phyloP scores from a whole-genome alignment of 345 rosid genomes.

The Aurinia saxatilis region DNA sequence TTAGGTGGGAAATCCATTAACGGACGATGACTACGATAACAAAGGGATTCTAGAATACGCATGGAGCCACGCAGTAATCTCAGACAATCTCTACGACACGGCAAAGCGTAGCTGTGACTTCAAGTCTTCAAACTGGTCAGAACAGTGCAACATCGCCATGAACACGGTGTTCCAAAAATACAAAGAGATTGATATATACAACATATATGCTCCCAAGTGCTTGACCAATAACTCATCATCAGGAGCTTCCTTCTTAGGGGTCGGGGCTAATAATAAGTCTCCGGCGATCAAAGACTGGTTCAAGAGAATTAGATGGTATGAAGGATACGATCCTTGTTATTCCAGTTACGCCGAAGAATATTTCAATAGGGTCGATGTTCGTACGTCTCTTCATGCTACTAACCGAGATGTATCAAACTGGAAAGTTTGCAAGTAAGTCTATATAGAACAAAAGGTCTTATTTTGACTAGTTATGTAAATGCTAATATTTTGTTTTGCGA shows the following conservation, averaged over 20 bases:
- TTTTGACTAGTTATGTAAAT: too few relatives aligned
- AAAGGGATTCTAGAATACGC: slow-evolving; percentile 52
- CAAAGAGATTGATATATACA: slow-evolving; percentile 52
- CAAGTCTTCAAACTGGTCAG: slow-evolving; percentile 34
- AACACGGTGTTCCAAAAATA: slow-evolving; percentile 26
- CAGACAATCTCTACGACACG: slow-evolving; percentile 35
- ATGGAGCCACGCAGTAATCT: slow-evolving; percentile 61
- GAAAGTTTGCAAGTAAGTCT: slow-evolving; percentile 46
- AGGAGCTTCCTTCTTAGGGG: slow-evolving; percentile 10
- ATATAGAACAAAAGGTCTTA: neutral
- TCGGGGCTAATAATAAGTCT: slow-evolving; percentile 5
- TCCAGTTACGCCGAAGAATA: slow-evolving; percentile 33
- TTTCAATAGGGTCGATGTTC: slow-evolving; percentile 50
- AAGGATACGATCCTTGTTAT: slow-evolving; percentile 55
- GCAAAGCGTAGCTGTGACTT: slow-evolving; percentile 44
- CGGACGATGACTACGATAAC: slow-evolving; percentile 38
- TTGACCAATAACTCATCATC: slow-evolving; percentile 19
- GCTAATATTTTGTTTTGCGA: neutral
- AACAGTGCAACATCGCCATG: slow-evolving; percentile 35
- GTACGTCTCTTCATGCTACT: slow-evolving; percentile 42
- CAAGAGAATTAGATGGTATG: slow-evolving; percentile 37
- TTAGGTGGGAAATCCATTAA: slow-evolving; percentile 55
- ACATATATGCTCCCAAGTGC: slow-evolving; percentile 53
- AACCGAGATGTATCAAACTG: slow-evolving; percentile 28
- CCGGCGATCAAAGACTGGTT: slow-evolving; percentile 13